These are phyloP conservation scores for Debaryomyces castellii DNA, from an alignment of 805 yeast species.

Conservation along the genomic window DNA sequence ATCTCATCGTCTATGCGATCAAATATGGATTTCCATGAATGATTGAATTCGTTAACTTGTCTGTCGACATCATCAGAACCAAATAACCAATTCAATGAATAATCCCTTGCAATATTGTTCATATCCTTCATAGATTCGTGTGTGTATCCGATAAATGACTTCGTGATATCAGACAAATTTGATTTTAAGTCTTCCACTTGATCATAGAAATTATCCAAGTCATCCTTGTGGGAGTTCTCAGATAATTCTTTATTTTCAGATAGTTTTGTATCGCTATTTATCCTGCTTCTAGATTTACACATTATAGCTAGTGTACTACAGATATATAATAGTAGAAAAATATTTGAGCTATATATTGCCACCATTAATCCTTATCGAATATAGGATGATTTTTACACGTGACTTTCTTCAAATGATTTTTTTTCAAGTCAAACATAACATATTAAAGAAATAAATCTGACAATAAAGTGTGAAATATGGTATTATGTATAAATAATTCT, in stretches of 20 bases:
- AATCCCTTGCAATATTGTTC: slow-evolving; percentile 19
- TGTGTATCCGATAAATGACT: slow-evolving; percentile 23
- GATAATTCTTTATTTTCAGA: slow-evolving; percentile 3
- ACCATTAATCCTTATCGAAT: not conserved
- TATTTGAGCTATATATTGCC: not conserved
- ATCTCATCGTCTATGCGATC: not conserved
- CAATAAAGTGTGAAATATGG: not conserved
- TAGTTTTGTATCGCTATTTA: slow-evolving; percentile 1
- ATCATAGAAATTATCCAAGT: slow-evolving; percentile 22
- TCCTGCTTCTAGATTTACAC: slow-evolving; percentile 5
- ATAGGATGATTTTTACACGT: not conserved
- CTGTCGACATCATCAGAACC: slow-evolving; percentile 9
- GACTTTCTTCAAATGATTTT: not conserved
- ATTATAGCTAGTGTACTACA: not conserved
- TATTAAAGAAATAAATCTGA: not conserved
- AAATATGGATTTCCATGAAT: slow-evolving; percentile 4
- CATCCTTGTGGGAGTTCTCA: slow-evolving; percentile 12
- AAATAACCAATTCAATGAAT: slow-evolving; percentile 16
- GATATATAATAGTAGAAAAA: not conserved
- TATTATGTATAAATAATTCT: not conserved
- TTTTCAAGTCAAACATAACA: too few relatives aligned
- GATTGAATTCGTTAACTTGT: not conserved
- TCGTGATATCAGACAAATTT: slow-evolving; percentile 24
- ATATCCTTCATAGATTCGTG: slow-evolving; percentile 20
- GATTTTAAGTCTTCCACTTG: slow-evolving; percentile 24